phyloP scores from a whole-genome alignment of 768 basidiomycete genomes.

The Russula virescens region DNA sequence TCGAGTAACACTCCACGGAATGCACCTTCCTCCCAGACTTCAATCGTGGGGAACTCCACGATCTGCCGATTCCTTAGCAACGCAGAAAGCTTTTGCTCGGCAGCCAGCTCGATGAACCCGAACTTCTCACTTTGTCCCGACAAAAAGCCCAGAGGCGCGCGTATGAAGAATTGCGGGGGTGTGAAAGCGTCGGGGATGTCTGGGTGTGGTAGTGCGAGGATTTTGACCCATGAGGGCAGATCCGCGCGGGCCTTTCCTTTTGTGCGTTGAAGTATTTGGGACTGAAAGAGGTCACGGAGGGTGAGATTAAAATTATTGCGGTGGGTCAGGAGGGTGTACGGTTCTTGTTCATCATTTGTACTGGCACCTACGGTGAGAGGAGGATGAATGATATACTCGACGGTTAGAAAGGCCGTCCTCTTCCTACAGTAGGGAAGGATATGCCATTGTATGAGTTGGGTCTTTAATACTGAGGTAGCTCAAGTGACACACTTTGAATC shows the following conservation, averaged over 20 bases:
- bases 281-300: slow-evolving; percentile 47
- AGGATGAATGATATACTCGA: slow-evolving; percentile 66
- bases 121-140: slow-evolving; percentile 7
- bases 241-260: slow-evolving; percentile 41
- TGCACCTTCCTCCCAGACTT: slow-evolving; percentile 57
- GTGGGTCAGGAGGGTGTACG: slow-evolving; percentile 58
- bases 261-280: slow-evolving; percentile 39
- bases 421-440: slow-evolving; percentile 40
- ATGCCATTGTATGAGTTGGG: slow-evolving; percentile 6
- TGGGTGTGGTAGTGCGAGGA: slow-evolving; percentile 46
- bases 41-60: slow-evolving; percentile 80
- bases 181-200: slow-evolving; percentile 53
- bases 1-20: slow-evolving; percentile 62
- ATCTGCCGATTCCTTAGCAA: slow-evolving; percentile 59
- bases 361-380: slow-evolving; percentile 41
- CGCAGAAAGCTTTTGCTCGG: slow-evolving; percentile 39
- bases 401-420: slow-evolving; percentile 60
- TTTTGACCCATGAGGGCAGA: slow-evolving; percentile 50
- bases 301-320: slow-evolving; percentile 48
- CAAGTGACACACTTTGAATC: slow-evolving; percentile 56
- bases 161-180: slow-evolving; percentile 57
- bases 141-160: slow-evolving; percentile 36
- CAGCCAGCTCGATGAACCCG: slow-evolving; percentile 55
- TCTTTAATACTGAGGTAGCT: slow-evolving; percentile 5
- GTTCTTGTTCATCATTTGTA: slow-evolving; percentile 33